These are phyloP conservation scores for Leavenworthia alabamica DNA, from an alignment of 345 rosid genomes.

Conservation along the genomic window DNA sequence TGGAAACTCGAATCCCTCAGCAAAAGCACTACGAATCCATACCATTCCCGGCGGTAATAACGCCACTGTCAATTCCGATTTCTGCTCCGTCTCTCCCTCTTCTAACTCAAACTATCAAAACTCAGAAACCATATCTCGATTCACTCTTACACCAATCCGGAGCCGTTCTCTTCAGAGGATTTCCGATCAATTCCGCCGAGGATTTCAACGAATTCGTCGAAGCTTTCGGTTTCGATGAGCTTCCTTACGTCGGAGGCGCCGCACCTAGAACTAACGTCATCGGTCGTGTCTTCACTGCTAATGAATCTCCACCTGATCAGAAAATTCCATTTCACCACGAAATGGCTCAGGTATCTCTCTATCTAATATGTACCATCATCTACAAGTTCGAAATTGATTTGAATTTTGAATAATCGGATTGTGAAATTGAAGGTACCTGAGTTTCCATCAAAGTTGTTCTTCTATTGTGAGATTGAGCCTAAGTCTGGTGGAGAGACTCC, in stretches of 20 bases:
- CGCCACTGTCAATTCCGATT: conserved; percentile 35
- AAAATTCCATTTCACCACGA: conserved; percentile 91
- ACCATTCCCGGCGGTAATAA: conserved; percentile 50
- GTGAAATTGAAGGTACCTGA: conserved; percentile 60
- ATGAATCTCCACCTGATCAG: conserved; percentile 90
- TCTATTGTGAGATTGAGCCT: conserved; percentile 84
- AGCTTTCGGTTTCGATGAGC: conserved; percentile 80
- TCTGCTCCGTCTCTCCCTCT: conserved; percentile 31
- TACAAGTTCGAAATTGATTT: background rate
- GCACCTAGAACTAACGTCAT: conserved; percentile 75
- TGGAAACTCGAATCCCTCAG: conserved; percentile 41
- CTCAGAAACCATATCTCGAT: conserved; percentile 47
- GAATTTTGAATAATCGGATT: background rate
- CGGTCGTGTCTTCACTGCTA: conserved; percentile 90
- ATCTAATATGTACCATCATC: background rate
- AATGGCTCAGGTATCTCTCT: conserved; percentile 92
- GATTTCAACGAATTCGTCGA: conserved; percentile 85
- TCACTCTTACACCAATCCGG: conserved; percentile 57
- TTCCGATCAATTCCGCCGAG: conserved; percentile 47
- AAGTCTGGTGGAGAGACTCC: conserved; percentile 91
- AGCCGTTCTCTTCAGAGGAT: conserved; percentile 67
- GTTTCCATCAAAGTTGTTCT: conserved; percentile 84
- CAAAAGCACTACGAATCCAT: conserved; percentile 45
- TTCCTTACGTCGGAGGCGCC: conserved; percentile 84
- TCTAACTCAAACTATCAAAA: conserved; percentile 35